phyloP scores from a whole-genome alignment of 129 eudicot genomes.

The Sambucus nigra region DNA sequence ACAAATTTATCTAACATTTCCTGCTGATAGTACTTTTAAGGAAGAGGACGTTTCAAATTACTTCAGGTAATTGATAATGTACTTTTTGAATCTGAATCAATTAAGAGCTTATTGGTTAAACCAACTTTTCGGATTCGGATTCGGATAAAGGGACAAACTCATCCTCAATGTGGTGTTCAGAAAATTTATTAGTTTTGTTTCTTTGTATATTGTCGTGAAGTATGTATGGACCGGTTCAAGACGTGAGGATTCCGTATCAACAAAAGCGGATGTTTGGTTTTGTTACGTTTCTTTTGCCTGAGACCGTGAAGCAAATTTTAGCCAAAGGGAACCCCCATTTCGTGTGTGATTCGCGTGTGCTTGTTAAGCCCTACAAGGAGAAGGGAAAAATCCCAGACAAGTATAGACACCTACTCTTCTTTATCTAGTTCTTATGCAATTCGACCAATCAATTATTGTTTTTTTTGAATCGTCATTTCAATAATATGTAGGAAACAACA shows the following conservation, averaged over 20 bases:
- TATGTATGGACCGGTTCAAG: conserved; percentile 90
- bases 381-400: conserved; percentile 91
- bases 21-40: conserved; percentile 44
- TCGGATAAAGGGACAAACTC: no score
- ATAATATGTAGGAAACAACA: conserved; percentile 49
- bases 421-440: no score
- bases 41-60: conserved; percentile 51
- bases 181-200: no score
- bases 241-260: conserved; percentile 96
- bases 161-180: no score
- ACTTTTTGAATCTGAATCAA: no score
- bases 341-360: conserved; percentile 96
- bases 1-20: conserved; percentile 53
- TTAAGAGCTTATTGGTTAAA: no score
- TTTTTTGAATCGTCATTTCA: no score
- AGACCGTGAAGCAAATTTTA: conserved; percentile 80
- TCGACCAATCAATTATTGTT: no score
- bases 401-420: conserved; percentile 18
- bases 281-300: conserved; percentile 82
- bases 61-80: no score
- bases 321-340: conserved; percentile 99
- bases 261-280: conserved; percentile 98
- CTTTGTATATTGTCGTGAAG: conserved; percentile 18
- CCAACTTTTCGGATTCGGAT: no score
- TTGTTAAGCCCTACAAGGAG: conserved; percentile 96